Percentiles rank a stretch among this genome's conserved stretches.
phyloP scores from a whole-genome alignment of 2,329 filamentous ascomycete genomes.

The Thielaviopsis euricoi region DNA sequence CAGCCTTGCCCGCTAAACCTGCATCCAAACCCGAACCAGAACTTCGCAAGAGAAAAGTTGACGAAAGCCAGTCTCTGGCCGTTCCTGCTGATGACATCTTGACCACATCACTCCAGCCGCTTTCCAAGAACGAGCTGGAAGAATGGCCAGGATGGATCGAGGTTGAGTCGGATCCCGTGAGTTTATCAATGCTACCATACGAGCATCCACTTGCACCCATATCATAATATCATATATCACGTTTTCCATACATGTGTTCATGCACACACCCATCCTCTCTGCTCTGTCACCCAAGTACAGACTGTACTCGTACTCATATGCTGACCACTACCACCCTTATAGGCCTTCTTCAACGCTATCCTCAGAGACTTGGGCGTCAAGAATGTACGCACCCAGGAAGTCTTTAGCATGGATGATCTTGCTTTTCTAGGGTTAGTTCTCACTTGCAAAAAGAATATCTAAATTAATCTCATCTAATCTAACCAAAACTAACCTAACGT shows the following conservation, averaged over 20 bases:
- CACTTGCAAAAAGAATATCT: not conserved
- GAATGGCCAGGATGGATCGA: slow-evolving; percentile 64
- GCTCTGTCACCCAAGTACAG: too few relatives aligned
- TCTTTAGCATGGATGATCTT: slow-evolving; percentile 55
- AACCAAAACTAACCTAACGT: not conserved
- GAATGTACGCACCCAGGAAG: slow-evolving; percentile 58
- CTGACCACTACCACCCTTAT: not conserved
- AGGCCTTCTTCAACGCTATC: slow-evolving; percentile 79
- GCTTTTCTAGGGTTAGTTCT: slow-evolving; percentile 43
- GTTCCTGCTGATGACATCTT: slow-evolving; percentile 24
- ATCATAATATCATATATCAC: too few relatives aligned
- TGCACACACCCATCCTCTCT: too few relatives aligned
- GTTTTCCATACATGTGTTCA: slow-evolving; percentile 6
- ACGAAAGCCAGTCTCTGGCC: not conserved
- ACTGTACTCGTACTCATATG: slow-evolving; percentile 6
- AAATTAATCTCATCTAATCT: not conserved
- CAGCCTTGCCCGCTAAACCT: too few relatives aligned
- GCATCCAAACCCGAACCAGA: too few relatives aligned
- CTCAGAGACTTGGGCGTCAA: slow-evolving; percentile 61
- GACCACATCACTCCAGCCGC: slow-evolving; percentile 28
- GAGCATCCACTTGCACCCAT: not conserved
- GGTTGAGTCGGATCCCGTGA: slow-evolving; percentile 76
- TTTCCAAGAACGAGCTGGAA: slow-evolving; percentile 34
- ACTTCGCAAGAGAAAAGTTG: not conserved
- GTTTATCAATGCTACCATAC: slow-evolving; percentile 15